A percentile compares a stretch with the other conserved stretches of the same genome.
Conservation (phyloP, 768 basidiomycete genomes). For the Lactarius evosmus region DNA sequence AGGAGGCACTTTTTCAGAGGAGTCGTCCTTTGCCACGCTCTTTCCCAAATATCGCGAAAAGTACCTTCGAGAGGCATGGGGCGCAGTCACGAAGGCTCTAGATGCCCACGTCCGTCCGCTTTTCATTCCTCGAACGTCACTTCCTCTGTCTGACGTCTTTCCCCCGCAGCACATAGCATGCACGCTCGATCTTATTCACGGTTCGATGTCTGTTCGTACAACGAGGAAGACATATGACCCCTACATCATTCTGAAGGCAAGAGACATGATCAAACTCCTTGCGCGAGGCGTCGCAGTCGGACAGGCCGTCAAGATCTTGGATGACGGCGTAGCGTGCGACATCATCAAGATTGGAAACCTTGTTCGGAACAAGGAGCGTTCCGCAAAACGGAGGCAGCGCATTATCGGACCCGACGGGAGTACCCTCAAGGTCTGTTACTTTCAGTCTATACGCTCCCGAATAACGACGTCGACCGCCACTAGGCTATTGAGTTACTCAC, state of each 20-base stretch:
- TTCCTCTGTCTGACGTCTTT: conserved; percentile 1
- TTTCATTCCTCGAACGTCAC: not conserved
- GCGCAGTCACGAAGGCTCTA: conserved; percentile 78
- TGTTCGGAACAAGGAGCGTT: conserved; percentile 93
- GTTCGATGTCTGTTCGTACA: conserved; percentile 95
- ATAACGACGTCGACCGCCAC: not conserved
- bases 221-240: conserved; percentile 98
- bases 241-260: conserved; percentile 91
- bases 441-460: not conserved
- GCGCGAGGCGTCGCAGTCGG: conserved; percentile 85
- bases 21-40: conserved; percentile 96
- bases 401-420: conserved; percentile 98
- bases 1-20: conserved; percentile 83
- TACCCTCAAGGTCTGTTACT: conserved; percentile 78
- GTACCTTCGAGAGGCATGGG: conserved; percentile 94
- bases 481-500: conserved; percentile 97
- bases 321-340: conserved; percentile 89
- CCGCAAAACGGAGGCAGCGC: conserved; percentile 92
- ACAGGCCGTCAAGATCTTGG: conserved; percentile 85
- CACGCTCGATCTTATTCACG: conserved; percentile 91
- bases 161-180: conserved; percentile 73
- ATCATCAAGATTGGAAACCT: conserved; percentile 97
- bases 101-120: conserved; percentile 74
- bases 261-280: conserved; percentile 93
- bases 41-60: conserved; percentile 99